Evolutionary conservation across 768 basidiomycete species (phyloP), one percentile per base, ranked within the genome.

Genomic region (Pleurotus giganteus): DNA sequence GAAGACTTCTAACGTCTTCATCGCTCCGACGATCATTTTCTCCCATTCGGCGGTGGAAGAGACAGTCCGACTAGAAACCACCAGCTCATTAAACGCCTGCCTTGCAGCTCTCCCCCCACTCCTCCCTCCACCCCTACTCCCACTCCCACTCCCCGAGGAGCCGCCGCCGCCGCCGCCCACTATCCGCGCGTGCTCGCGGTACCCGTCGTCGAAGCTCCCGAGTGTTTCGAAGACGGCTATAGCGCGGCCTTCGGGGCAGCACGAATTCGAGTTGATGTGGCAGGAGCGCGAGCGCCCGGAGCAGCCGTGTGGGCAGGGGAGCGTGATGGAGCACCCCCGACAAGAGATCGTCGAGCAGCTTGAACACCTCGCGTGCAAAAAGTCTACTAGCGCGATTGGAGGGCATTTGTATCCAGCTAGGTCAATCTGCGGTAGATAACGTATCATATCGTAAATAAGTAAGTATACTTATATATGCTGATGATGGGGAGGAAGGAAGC

Each of bases 211-310:
- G 55, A 74, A 71, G 41, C 60, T 60, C 41, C 65, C 62, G 8
- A 74, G 63, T 4, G 67, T 63, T 37, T 71, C 69, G 46, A 68
- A 70, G 39, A 72, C 62, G 12, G 69, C 70, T 21, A 73, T 62
- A 7, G 70, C 67, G 12, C 63, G 60, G 27, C 70, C 60, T 28
- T 60, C 60, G 0, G 63, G 47, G 54, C 73, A 74, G 50, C 72
- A 71, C 27, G 58, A n/a, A n/a, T n/a, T n/a, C n/a, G n/a, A 61
- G 51, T 65, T 59, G 37, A 73, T 63, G 5, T 64, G 41, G 47
- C 72, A 73, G 1, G 53, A 53, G 15, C 66, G 66, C 12, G 60
- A 54, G 17, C 66, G 66, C 12, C 69, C 70, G 0, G 57, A 42
- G 47, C 72, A 71, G 19, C 46, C 53, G 53, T 46, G 54, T 28